These are phyloP conservation scores for Helenozyma rhizophorensis DNA, from an alignment of 805 yeast genomes.

Conservation along the genomic window DNA sequence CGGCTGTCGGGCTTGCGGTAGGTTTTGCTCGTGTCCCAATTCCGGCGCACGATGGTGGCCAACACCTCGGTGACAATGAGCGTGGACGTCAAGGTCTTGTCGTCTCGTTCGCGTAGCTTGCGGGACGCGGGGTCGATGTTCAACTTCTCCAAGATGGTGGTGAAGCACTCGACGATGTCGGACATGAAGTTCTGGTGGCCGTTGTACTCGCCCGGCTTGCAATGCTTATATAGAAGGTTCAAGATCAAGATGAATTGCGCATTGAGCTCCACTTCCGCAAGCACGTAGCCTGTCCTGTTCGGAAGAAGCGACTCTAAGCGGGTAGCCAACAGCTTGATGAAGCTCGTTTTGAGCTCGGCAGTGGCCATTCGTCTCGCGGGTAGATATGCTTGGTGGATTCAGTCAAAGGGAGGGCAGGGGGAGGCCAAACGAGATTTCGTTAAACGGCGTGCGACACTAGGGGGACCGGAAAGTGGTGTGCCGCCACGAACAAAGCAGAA, in stretches of 20 bases:
- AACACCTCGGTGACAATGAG: constrained; percentile 30
- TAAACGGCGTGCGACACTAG: too few relatives aligned
- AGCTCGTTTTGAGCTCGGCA: constrained; percentile 8
- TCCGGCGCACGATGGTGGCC: constrained; percentile 21
- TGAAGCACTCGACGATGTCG: constrained; percentile 21
- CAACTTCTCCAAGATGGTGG: constrained; percentile 17
- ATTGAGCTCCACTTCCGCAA: constrained; percentile 38
- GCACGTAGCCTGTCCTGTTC: constrained; percentile 32
- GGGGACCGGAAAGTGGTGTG: too few relatives aligned
- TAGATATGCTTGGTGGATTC: neutral
- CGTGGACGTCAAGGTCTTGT: constrained; percentile 27
- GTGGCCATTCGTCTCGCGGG: too few relatives aligned
- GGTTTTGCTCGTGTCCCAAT: constrained; percentile 21
- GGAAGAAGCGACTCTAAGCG: constrained; percentile 35
- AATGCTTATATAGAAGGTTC: constrained; percentile 20
- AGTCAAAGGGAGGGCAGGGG: neutral
- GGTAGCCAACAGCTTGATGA: constrained; percentile 9
- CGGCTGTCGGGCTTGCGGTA: neutral
- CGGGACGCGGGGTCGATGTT: constrained; percentile 11
- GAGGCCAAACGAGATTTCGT: too few relatives aligned
- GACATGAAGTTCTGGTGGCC: constrained; percentile 11
- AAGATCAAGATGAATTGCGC: constrained; percentile 34
- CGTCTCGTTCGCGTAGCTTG: constrained; percentile 26
- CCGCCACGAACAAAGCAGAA: too few relatives aligned
- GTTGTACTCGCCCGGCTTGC: constrained; percentile 13